phyloP scores from a whole-genome alignment of 306 rosid species.

The Myrica gale region DNA sequence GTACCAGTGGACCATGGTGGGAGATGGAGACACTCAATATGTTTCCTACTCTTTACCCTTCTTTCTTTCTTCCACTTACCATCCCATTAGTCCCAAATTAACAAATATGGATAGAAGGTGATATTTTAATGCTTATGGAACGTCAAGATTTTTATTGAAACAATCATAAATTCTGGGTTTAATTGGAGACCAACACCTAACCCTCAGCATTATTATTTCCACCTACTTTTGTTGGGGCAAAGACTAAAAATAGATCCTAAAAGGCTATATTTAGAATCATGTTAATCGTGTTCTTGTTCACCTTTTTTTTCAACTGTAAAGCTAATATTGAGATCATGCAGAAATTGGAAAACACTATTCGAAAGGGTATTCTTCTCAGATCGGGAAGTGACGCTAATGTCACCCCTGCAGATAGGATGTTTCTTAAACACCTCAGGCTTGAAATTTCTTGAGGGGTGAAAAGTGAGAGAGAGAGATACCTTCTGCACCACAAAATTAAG shows the following conservation, averaged over 20 bases:
- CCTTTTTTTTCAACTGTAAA: neutral
- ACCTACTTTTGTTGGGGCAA: neutral
- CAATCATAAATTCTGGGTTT: neutral
- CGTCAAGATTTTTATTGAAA: neutral
- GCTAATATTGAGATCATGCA: neutral
- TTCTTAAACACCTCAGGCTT: neutral
- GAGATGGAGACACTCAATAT: neutral
- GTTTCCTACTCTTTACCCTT: neutral
- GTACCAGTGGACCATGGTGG: neutral
- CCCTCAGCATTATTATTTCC: too few relatives aligned
- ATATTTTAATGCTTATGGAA: neutral
- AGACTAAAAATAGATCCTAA: neutral
- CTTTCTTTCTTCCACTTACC: neutral
- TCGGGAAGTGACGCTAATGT: conserved; percentile 4
- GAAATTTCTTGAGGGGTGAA: neutral
- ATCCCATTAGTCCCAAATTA: neutral
- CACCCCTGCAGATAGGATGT: neutral
- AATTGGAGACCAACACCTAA: neutral
- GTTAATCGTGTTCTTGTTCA: too few relatives aligned
- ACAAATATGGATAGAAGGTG: too few relatives aligned
- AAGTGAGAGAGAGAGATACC: conserved; percentile 44
- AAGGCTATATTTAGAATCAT: neutral
- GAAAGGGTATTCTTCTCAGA: neutral
- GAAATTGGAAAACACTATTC: neutral
- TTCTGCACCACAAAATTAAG: conserved; percentile 92